Evolutionary conservation across 331 rosid genomes (phyloP).

Genomic region (Saraca asoca): DNA sequence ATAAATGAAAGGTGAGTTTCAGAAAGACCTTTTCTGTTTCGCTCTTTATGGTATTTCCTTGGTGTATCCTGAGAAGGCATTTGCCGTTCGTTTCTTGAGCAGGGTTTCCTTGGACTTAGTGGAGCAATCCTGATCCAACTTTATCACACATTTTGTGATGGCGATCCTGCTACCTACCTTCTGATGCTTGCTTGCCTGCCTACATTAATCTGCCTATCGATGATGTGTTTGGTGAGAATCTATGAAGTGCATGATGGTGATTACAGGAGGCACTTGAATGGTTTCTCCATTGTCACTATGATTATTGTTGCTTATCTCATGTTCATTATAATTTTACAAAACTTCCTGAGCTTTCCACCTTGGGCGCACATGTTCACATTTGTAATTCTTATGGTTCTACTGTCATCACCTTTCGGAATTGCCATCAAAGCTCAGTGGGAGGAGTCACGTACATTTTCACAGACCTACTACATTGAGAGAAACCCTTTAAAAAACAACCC

Average conservation of each 20-base stretch:
- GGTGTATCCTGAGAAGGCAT: background rate
- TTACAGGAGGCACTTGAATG: constrained; percentile 66
- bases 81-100: constrained; percentile 32
- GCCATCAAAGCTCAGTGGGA: constrained; percentile 58
- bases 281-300: constrained; percentile 59
- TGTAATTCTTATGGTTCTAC: constrained; percentile 52
- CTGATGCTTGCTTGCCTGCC: constrained; percentile 78
- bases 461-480: constrained; percentile 26
- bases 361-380: constrained; percentile 49
- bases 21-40: background rate
- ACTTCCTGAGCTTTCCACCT: constrained; percentile 46
- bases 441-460: constrained; percentile 30
- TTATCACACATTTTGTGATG: constrained; percentile 56
- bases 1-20: background rate
- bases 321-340: constrained; percentile 57
- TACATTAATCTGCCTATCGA: constrained; percentile 45
- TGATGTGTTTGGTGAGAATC: constrained; percentile 69
- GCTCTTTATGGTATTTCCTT: constrained; percentile 7
- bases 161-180: constrained; percentile 64
- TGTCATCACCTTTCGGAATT: constrained; percentile 63
- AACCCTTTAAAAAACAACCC: constrained; percentile 29
- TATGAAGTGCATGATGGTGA: constrained; percentile 41
- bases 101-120: constrained; percentile 91
- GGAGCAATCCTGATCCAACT: constrained; percentile 84
- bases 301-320: constrained; percentile 67